These are phyloP conservation scores for Annulohypoxylon nitens DNA, from an alignment of 495 filamentous ascomycete genomes.

Conservation along the genomic window DNA sequence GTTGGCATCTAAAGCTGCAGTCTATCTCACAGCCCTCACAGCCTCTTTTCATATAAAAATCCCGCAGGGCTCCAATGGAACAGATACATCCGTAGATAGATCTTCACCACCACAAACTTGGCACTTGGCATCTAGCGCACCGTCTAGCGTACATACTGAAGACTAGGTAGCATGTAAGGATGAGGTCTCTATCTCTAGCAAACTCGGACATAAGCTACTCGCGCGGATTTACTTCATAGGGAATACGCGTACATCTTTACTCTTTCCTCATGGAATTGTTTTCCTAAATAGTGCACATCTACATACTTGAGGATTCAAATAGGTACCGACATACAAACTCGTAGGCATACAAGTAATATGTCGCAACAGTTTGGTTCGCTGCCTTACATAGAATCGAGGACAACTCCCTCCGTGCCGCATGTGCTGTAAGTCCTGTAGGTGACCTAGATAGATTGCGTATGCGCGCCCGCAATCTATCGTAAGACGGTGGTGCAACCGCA, in stretches of 20 bases:
- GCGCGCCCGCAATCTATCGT: conserved; percentile 24
- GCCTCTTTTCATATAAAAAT: conserved; percentile 28
- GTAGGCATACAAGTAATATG: conserved; percentile 1
- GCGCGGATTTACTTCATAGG: neutral
- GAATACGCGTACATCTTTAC: neutral
- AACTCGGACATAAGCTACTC: conserved; percentile 25
- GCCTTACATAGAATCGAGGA: conserved; percentile 3
- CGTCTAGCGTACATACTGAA: neutral
- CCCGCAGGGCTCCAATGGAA: conserved; percentile 31
- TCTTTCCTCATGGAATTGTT: neutral
- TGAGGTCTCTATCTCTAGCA: neutral
- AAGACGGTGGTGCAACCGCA: conserved; percentile 23
- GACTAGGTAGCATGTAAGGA: conserved; percentile 2
- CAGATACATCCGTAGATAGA: conserved; percentile 22
- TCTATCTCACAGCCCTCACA: conserved; percentile 21
- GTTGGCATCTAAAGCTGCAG: conserved; percentile 15
- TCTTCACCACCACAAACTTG: conserved; percentile 21
- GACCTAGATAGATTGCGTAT: conserved; percentile 27
- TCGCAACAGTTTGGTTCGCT: neutral
- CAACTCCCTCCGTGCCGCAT: conserved; percentile 9
- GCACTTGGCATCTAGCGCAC: neutral
- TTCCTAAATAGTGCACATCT: neutral
- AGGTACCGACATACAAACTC: neutral
- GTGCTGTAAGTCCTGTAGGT: conserved; percentile 2
- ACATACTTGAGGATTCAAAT: neutral